These are phyloP conservation scores for Tetraselmis chui DNA, from an alignment of 139 green algal species.

Conservation along the genomic window DNA sequence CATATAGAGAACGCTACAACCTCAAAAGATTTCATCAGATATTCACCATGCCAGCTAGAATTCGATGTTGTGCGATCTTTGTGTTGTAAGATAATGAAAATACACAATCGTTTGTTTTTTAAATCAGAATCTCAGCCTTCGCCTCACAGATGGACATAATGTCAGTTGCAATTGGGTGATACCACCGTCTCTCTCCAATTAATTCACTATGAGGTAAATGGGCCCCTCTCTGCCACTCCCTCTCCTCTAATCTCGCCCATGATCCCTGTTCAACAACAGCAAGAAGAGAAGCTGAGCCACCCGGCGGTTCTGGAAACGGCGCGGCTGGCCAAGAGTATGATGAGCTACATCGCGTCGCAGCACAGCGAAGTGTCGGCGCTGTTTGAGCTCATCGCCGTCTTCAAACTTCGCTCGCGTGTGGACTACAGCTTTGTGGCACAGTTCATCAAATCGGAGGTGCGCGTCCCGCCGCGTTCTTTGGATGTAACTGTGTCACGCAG, in stretches of 20 bases:
- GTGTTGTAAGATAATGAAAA: no score
- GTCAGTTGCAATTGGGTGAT: no score
- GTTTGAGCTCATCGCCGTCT: slow-evolving; percentile 75
- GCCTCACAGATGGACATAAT: no score
- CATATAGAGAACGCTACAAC: no score
- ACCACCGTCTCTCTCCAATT: no score
- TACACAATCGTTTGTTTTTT: no score
- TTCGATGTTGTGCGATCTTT: no score
- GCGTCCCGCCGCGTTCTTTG: neutral
- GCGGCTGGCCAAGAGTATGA: slow-evolving; percentile 71
- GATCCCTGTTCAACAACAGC: neutral
- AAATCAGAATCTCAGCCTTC: no score
- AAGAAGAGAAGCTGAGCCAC: slow-evolving; percentile 1
- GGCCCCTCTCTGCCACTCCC: neutral
- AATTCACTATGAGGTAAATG: no score
- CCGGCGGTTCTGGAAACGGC: slow-evolving; percentile 70
- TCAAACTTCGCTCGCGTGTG: slow-evolving; percentile 35
- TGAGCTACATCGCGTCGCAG: slow-evolving; percentile 60
- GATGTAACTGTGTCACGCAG: no score
- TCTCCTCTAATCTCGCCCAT: neutral
- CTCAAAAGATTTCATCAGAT: no score
- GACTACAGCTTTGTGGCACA: slow-evolving; percentile 78
- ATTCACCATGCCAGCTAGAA: no score
- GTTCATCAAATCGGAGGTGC: slow-evolving; percentile 41
- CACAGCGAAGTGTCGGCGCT: slow-evolving; percentile 56